Evolutionary conservation across 768 basidiomycete genomes (phyloP).

Genomic region (Clavaria fumosa): DNA sequence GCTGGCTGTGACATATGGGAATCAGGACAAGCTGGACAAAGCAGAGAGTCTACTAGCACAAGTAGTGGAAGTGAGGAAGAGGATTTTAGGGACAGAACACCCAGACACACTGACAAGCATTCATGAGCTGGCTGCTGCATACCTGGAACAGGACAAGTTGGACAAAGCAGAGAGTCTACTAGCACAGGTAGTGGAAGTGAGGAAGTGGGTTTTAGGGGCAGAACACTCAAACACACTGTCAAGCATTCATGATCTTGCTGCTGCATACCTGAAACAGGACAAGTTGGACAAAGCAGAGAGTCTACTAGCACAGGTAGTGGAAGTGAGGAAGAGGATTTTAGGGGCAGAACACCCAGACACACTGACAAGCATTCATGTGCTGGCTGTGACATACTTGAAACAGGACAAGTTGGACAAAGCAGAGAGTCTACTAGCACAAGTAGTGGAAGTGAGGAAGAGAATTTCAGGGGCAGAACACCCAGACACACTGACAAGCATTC

Average conservation of each 20-base stretch:
- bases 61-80: neutral
- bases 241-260: neutral
- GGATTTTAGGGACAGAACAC: neutral
- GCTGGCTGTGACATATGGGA: too few species aligned
- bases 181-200: neutral
- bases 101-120: neutral
- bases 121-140: neutral
- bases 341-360: constrained; percentile 1
- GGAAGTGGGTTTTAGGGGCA: neutral
- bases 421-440: too few species aligned
- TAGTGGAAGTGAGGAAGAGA: too few species aligned
- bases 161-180: neutral
- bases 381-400: neutral
- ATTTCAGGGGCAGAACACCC: too few species aligned
- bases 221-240: neutral
- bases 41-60: neutral
- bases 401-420: too few species aligned
- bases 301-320: neutral
- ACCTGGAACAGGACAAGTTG: neutral
- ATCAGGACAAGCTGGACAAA: too few species aligned
- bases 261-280: neutral
- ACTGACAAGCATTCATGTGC: neutral
- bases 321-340: neutral
- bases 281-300: neutral
- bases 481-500: too few species aligned